Conservation (phyloP, 148 eudicot genomes). For the Persicaria tinctoria region DNA sequence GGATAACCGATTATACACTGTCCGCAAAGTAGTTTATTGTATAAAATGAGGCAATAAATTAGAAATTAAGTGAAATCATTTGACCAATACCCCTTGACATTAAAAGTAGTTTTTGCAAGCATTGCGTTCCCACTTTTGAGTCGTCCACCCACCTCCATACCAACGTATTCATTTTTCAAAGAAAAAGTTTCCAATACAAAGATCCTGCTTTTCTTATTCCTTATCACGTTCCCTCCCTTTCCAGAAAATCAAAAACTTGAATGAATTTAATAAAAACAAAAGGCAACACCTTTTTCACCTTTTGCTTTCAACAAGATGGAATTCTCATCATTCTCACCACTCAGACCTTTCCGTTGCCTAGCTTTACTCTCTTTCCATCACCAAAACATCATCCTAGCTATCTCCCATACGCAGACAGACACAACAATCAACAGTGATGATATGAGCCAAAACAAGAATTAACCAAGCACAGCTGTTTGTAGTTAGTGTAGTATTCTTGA, state of each 20-base stretch:
- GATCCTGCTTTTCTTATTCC: conserved; percentile 23
- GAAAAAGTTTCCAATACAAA: conserved; percentile 4
- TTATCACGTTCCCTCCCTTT: conserved; percentile 24
- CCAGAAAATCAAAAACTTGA: neutral
- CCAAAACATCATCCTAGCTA: neutral
- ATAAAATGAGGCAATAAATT: neutral
- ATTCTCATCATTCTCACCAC: conserved; percentile 46
- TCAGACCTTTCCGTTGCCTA: conserved; percentile 7
- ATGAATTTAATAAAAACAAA: conserved; percentile 15
- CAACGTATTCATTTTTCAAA: neutral
- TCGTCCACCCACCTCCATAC: conserved; percentile 5
- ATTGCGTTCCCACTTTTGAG: neutral
- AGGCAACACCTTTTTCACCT: conserved; percentile 19
- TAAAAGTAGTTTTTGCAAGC: neutral
- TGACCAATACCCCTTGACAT: neutral
- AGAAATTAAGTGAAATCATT: neutral
- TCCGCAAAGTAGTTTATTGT: too few relatives aligned
- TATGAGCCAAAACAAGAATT: neutral
- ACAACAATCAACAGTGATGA: neutral
- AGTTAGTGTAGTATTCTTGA: too few relatives aligned
- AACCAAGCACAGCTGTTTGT: neutral
- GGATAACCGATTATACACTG: too few relatives aligned
- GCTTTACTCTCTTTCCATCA: conserved; percentile 17
- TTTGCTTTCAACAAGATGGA: conserved; percentile 34
- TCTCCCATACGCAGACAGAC: neutral